Base-by-base conservation (phyloP, 495 filamentous ascomycete species). In the Delitschia confertaspora region DNA sequence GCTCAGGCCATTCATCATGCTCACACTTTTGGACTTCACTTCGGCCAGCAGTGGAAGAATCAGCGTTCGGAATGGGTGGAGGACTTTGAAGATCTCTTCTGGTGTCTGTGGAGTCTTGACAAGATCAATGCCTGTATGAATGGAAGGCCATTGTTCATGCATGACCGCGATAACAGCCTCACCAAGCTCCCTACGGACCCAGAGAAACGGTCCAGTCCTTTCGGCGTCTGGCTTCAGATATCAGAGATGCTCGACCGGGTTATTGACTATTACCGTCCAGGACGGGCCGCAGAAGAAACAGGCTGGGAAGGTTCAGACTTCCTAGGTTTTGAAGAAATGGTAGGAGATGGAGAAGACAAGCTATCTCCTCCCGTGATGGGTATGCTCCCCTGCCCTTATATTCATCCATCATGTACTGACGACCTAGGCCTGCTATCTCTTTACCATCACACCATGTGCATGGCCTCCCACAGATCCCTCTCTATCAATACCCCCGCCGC, bases 371-470 rank as follows among this genome's bases (percentile, higher is more conserved):
- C 54, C 25, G 53, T 47, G 24, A 51, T 60, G 41, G 49, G 78
- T 70, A 61, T 53, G 66, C n/a, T n/a, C n/a, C n/a, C n/a, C n/a
- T n/a, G n/a, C n/a, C n/a, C n/a, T n/a, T n/a, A n/a, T n/a, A n/a
- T n/a, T n/a, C n/a, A n/a, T n/a, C n/a, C n/a, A n/a, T n/a, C n/a
- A n/a, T n/a, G n/a, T n/a, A 32, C 24, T 21, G 21, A 33, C 35
- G 17, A 52, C 30, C 0, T 36, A 80, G 78, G 71, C 1, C 72
- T 80, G 0, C 57, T 85, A 3, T 80, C 85, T 49, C 67, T 81
- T 4, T 76, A 79, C 39, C 85, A 88, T 51, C 78, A 85, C 51
- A 73, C 75, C 7, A 75, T 84, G 4, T 75, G 73, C 17, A 81
- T 85, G 30, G 65, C 83, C 1, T 73, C 72, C 11, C 69, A 67